Evolutionary conservation across 495 filamentous ascomycete genomes (phyloP).

Genomic region (Daldinia vernicosa): DNA sequence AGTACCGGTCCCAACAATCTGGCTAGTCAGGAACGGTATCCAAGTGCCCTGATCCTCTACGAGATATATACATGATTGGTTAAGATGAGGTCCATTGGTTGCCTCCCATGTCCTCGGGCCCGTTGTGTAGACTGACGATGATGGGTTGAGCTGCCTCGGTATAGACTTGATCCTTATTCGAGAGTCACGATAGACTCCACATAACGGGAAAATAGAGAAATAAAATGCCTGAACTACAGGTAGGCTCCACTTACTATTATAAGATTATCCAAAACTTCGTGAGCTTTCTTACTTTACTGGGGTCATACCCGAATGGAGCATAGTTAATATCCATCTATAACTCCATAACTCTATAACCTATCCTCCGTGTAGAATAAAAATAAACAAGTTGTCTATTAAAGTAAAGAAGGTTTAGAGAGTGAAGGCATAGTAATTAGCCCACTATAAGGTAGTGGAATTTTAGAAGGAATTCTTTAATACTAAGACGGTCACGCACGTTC

Average conservation of each 20-base stretch:
- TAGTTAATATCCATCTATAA: no score
- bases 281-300: no score
- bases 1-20: not conserved
- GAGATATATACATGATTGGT: not conserved
- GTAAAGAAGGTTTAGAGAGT: no score
- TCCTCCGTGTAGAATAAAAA: no score
- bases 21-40: not conserved
- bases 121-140: not conserved
- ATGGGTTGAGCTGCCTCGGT: not conserved
- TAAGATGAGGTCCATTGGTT: not conserved
- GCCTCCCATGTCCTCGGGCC: not conserved
- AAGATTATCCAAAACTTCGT: no score
- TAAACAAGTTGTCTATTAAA: no score
- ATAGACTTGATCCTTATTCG: not conserved
- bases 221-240: not conserved
- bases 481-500: no score
- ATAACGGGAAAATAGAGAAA: not conserved
- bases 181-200: not conserved
- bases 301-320: no score
- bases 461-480: no score
- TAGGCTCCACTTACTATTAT: not conserved
- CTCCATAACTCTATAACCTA: no score
- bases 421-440: no score
- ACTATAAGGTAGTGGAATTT: no score
- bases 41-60: constrained; percentile 2